A percentile compares a stretch with the other conserved stretches of the same genome.
Evolutionary conservation across 176 grass and related monocot genomes (phyloP).

Genomic region (Eragrostis nindensis): DNA sequence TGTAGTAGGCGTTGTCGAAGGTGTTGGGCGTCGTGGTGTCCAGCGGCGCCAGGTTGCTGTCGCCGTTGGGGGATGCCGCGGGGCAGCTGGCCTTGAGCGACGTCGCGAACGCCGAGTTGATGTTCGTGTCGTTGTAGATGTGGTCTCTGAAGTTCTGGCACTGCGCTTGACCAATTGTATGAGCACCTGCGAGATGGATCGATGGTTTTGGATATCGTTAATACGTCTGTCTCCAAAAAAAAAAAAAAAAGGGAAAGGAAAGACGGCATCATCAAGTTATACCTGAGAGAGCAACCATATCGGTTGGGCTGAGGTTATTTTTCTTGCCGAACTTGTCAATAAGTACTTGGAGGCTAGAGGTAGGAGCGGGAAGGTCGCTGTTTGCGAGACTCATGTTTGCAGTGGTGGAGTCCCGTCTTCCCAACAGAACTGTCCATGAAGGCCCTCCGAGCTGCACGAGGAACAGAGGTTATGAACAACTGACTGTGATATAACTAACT

Average conservation of each 20-base stretch:
- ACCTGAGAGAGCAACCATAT: slow-evolving; percentile 79
- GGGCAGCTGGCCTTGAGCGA: slow-evolving; percentile 52
- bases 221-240: no score
- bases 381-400: slow-evolving; percentile 25
- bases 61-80: neutral
- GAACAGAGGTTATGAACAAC: neutral
- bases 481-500: no score
- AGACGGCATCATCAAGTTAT: no score
- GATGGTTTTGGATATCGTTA: no score
- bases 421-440: slow-evolving; percentile 55
- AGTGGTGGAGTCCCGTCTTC: slow-evolving; percentile 51
- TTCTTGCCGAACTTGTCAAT: neutral
- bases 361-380: slow-evolving; percentile 28
- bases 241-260: no score
- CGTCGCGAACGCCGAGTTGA: slow-evolving; percentile 47
- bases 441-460: slow-evolving; percentile 55
- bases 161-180: slow-evolving; percentile 70
- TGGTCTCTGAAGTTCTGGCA: slow-evolving; percentile 40
- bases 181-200: slow-evolving; percentile 54
- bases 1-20: slow-evolving; percentile 70
- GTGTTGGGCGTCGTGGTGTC: slow-evolving; percentile 37
- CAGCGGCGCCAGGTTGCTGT: slow-evolving; percentile 54
- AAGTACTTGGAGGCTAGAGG: slow-evolving; percentile 1
- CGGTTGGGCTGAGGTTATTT: slow-evolving; percentile 21
- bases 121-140: slow-evolving; percentile 77